Conservation (phyloP, 805 yeast species). For the Priceomyces melissophilus region DNA sequence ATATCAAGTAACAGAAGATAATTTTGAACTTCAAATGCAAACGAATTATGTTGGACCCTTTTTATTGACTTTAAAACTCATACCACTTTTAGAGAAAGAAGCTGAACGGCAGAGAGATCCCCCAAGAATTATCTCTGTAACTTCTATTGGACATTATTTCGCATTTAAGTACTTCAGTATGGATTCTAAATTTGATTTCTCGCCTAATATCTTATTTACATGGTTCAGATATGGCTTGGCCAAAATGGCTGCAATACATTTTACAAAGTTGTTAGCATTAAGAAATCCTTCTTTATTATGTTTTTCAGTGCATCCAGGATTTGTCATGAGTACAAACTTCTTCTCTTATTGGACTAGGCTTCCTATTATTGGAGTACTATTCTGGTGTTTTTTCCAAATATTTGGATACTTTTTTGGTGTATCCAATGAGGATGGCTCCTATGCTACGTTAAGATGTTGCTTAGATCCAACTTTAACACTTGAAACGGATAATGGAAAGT, state of each 20-base stretch:
- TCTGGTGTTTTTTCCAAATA: conserved; percentile 68
- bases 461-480: conserved; percentile 48
- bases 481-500: conserved; percentile 66
- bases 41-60: conserved; percentile 77
- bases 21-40: conserved; percentile 76
- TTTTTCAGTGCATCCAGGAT: conserved; percentile 76
- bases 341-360: conserved; percentile 74
- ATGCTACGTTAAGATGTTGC: conserved; percentile 61
- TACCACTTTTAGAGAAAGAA: conserved; percentile 49
- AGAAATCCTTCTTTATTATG: conserved; percentile 64
- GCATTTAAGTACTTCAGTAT: conserved; percentile 47
- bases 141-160: conserved; percentile 64
- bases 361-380: conserved; percentile 72
- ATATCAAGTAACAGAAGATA: conserved; percentile 57
- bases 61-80: conserved; percentile 57
- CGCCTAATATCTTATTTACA: conserved; percentile 67
- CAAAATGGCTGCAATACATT: conserved; percentile 75
- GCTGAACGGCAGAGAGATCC: conserved; percentile 22
- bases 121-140: conserved; percentile 60
- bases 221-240: conserved; percentile 78
- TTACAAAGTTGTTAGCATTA: conserved; percentile 58
- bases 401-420: conserved; percentile 71
- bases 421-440: conserved; percentile 66
- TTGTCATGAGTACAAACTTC: conserved; percentile 76
- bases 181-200: conserved; percentile 47